Conservation (phyloP, 2,329 filamentous ascomycete genomes). For the Xylaria sp. region DNA sequence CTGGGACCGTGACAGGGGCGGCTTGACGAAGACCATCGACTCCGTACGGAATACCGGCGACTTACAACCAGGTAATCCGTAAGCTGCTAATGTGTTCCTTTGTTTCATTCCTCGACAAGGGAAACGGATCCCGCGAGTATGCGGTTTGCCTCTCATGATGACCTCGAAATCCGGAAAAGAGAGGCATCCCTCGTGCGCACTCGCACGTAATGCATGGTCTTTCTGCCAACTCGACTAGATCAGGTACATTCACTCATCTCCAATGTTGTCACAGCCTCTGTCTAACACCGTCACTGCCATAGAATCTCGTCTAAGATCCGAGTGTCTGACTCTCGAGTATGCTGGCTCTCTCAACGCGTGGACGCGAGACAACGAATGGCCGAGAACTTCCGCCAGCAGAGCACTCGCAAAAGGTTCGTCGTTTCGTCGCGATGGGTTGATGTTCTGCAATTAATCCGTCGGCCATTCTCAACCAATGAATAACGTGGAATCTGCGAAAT, state of each 20-base stretch:
- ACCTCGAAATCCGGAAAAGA: neutral
- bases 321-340: neutral
- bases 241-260: neutral
- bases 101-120: slow-evolving; percentile 7
- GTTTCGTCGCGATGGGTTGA: neutral
- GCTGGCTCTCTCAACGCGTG: neutral
- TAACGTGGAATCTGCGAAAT: slow-evolving; percentile 19
- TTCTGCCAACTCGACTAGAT: neutral
- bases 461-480: slow-evolving; percentile 26
- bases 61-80: neutral
- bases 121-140: neutral
- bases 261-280: no score
- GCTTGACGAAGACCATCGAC: neutral
- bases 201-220: neutral
- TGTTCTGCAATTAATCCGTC: slow-evolving; percentile 9
- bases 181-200: neutral
- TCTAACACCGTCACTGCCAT: neutral
- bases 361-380: neutral
- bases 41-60: neutral
- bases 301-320: neutral
- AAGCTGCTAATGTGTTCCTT: neutral
- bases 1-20: neutral
- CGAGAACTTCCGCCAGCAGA: neutral
- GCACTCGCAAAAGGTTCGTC: neutral
- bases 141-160: neutral